phyloP scores from a whole-genome alignment of 495 filamentous ascomycete genomes.

The Staphylotrichum tortipilum region DNA sequence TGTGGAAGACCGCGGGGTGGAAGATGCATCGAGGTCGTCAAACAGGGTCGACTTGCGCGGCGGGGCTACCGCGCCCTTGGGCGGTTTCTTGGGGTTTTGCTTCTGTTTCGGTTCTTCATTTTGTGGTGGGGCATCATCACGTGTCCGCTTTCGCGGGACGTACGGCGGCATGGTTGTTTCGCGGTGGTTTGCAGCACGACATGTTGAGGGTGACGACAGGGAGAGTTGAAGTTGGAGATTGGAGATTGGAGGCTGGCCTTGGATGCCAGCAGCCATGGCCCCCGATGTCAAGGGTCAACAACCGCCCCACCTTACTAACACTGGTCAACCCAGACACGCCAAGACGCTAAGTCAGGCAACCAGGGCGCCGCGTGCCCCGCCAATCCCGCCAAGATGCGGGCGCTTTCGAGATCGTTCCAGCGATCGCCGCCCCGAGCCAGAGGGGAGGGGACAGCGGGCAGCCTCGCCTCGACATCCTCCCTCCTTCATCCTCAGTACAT shows the following conservation, averaged over 20 bases:
- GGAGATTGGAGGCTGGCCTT: no score
- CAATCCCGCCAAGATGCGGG: conserved; percentile 3
- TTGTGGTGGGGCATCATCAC: conserved; percentile 21
- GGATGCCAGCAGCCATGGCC: no score
- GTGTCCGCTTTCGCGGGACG: conserved; percentile 40
- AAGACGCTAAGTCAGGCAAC: conserved; percentile 4
- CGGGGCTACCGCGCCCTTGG: conserved; percentile 16
- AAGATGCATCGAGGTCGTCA: conserved; percentile 56
- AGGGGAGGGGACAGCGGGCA: no score
- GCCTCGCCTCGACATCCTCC: not conserved
- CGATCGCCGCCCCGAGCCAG: not conserved
- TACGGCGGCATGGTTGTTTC: conserved; percentile 35
- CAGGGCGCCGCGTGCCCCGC: not conserved
- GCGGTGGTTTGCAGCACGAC: not conserved
- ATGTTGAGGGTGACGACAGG: not conserved
- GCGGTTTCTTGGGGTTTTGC: conserved; percentile 7
- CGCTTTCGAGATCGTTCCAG: conserved; percentile 17
- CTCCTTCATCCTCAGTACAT: no score
- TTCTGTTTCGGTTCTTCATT: conserved; percentile 11
- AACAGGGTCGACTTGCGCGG: conserved; percentile 52
- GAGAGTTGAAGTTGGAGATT: no score
- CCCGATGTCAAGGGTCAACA: no score
- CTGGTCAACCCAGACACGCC: no score
- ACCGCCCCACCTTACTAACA: no score
- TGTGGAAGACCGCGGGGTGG: conserved; percentile 39